phyloP scores from a whole-genome alignment of 108 stramenopile species.

The Ochromonas danica region DNA sequence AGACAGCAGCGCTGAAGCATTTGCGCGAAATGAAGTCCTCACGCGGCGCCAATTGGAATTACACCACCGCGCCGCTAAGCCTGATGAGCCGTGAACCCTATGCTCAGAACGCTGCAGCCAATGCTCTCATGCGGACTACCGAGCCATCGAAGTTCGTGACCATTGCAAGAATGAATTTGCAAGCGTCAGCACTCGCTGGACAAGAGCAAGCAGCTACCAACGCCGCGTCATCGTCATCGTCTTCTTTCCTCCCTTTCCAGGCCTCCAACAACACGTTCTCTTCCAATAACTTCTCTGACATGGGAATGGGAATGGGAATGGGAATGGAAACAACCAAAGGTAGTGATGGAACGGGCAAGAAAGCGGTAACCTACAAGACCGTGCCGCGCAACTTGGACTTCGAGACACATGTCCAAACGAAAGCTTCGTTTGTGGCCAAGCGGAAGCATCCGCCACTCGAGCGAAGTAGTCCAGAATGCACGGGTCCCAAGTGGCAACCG shows the following conservation, averaged over 20 bases:
- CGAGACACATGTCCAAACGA: not conserved
- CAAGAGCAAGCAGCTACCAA: no score
- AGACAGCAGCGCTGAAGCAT: not conserved
- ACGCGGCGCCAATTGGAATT: not conserved
- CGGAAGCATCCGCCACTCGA: not conserved
- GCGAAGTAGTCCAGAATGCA: not conserved
- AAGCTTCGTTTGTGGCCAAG: constrained; percentile 9
- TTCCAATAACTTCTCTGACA: not conserved
- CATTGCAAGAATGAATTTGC: no score
- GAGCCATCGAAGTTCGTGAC: constrained; percentile 26
- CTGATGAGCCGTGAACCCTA: constrained; percentile 2
- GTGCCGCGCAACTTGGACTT: not conserved
- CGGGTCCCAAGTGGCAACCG: not conserved
- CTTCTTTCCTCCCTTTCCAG: no score
- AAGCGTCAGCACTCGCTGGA: no score
- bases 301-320: not conserved
- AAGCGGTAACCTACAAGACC: not conserved
- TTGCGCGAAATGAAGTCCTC: not conserved
- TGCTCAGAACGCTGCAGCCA: constrained; percentile 12
- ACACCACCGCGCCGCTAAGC: constrained; percentile 10
- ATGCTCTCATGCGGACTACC: not conserved
- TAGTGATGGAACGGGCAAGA: not conserved
- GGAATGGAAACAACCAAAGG: not conserved
- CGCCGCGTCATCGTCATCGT: no score
- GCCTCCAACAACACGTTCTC: no score